Percentiles rank a stretch among this genome's conserved stretches.
Evolutionary conservation across 2,329 filamentous ascomycete genomes (phyloP).

Genomic region (Beauveria sp.): DNA sequence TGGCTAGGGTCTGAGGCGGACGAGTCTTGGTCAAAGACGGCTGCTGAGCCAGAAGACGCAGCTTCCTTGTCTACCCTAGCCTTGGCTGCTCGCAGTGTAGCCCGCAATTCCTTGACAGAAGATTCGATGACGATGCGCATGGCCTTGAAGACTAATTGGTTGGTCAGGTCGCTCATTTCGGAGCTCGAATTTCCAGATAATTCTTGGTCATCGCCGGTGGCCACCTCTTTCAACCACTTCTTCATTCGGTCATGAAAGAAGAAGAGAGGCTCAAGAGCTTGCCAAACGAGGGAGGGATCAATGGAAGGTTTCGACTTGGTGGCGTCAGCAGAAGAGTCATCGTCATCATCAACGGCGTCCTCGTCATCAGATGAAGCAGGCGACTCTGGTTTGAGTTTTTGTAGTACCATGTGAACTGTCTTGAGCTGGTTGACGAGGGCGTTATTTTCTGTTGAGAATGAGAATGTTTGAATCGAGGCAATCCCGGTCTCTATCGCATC

Average conservation of each 20-base stretch:
- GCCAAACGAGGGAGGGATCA: conserved; percentile 52
- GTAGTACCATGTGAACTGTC: conserved; percentile 18
- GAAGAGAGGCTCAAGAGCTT: conserved; percentile 74
- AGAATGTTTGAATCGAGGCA: conserved; percentile 18
- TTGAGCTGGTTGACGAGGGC: conserved; percentile 21
- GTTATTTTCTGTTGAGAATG: conserved; percentile 17
- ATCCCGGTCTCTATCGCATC: conserved; percentile 20
- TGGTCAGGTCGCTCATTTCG: conserved; percentile 59
- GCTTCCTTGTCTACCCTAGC: conserved; percentile 22
- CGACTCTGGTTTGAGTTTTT: conserved; percentile 18
- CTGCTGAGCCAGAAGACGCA: conserved; percentile 48
- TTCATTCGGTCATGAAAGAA: conserved; percentile 41
- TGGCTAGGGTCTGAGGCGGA: conserved; percentile 71
- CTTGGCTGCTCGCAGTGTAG: conserved; percentile 50
- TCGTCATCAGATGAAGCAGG: conserved; percentile 14
- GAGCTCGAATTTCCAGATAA: conserved; percentile 15
- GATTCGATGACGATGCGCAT: conserved; percentile 82
- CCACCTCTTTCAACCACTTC: conserved; percentile 61
- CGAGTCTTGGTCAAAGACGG: conserved; percentile 58
- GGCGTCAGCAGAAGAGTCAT: conserved; percentile 9
- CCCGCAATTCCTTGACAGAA: conserved; percentile 74
- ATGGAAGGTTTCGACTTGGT: conserved; percentile 11
- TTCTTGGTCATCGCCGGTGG: conserved; percentile 24
- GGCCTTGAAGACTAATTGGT: conserved; percentile 81
- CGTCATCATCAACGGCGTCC: conserved; percentile 14